These are phyloP conservation scores for Fusarium irregulare DNA, from an alignment of 2,329 filamentous ascomycete species.

Conservation along the genomic window DNA sequence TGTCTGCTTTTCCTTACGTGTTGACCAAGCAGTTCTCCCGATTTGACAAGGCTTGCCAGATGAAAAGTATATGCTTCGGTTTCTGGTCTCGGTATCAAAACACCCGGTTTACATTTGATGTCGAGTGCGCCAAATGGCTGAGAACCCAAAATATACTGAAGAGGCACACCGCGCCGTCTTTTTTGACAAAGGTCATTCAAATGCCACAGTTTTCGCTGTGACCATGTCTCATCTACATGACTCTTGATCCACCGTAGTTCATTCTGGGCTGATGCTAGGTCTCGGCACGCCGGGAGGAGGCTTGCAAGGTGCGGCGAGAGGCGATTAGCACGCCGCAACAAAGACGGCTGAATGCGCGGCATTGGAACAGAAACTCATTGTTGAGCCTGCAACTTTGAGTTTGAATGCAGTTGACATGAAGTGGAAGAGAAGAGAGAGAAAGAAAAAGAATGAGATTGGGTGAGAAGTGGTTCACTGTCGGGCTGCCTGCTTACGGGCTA, in stretches of 20 bases:
- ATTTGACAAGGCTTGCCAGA: constrained; percentile 61
- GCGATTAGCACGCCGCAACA: constrained; percentile 65
- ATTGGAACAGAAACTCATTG: constrained; percentile 53
- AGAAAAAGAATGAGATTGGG: not conserved
- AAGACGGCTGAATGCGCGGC: constrained; percentile 71
- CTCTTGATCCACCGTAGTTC: constrained; percentile 80
- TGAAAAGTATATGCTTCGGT: constrained; percentile 75
- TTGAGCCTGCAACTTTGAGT: constrained; percentile 14
- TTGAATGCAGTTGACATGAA: not conserved
- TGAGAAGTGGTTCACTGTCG: not conserved
- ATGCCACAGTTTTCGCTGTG: constrained; percentile 23
- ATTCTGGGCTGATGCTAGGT: constrained; percentile 70
- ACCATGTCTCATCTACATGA: constrained; percentile 58
- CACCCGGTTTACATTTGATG: constrained; percentile 78
- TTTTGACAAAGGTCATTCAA: constrained; percentile 59
- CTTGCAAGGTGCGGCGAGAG: constrained; percentile 67
- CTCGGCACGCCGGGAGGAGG: constrained; percentile 73
- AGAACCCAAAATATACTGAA: constrained; percentile 90
- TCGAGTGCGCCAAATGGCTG: constrained; percentile 90
- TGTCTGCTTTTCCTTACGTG: constrained; percentile 8
- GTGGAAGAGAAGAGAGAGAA: not conserved
- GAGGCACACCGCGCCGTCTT: constrained; percentile 73
- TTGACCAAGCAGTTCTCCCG: constrained; percentile 20
- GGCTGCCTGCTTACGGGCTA: not conserved
- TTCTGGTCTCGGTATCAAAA: constrained; percentile 86